phyloP scores from a whole-genome alignment of 2,329 filamentous ascomycete genomes.

The Beauveria sp. region DNA sequence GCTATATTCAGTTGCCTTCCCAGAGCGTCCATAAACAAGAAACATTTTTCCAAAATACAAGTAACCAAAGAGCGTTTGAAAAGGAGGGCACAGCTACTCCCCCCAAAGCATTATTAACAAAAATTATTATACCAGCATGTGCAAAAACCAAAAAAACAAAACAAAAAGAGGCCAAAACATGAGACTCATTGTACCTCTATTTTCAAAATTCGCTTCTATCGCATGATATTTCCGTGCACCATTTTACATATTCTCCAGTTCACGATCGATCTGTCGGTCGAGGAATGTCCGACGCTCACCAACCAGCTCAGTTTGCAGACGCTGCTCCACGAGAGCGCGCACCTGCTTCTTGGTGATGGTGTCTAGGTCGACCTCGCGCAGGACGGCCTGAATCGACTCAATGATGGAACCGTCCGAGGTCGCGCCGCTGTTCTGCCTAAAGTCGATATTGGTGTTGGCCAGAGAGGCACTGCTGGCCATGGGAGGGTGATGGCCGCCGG shows the following conservation, averaged over 20 bases:
- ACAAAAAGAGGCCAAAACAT: not conserved
- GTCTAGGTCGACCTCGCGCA: constrained; percentile 86
- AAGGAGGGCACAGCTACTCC: not conserved
- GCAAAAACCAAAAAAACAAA: not conserved
- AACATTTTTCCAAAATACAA: not conserved
- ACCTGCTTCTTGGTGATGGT: constrained; percentile 99
- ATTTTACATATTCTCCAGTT: constrained; percentile 82
- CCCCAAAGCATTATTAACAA: constrained; percentile 1
- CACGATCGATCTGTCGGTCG: constrained; percentile 86
- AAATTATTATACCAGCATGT: not conserved
- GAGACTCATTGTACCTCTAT: constrained; percentile 1
- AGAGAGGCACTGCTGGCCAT: constrained; percentile 40
- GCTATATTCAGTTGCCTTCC: not conserved
- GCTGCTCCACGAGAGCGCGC: constrained; percentile 82
- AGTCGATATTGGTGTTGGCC: constrained; percentile 51
- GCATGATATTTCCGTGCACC: not conserved
- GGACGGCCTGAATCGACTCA: constrained; percentile 74
- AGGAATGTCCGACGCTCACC: constrained; percentile 85
- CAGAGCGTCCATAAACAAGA: not conserved
- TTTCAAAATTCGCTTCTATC: not conserved
- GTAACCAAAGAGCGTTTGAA: not conserved
- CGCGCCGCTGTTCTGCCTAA: constrained; percentile 51
- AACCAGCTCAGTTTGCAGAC: constrained; percentile 78
- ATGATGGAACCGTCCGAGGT: constrained; percentile 75
- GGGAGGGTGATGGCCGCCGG: constrained; percentile 39